Evolutionary conservation across 352 stramenopile genomes (phyloP), one percentile per base, ranked within the genome.

Genomic region (Pythium myriotylum): DNA sequence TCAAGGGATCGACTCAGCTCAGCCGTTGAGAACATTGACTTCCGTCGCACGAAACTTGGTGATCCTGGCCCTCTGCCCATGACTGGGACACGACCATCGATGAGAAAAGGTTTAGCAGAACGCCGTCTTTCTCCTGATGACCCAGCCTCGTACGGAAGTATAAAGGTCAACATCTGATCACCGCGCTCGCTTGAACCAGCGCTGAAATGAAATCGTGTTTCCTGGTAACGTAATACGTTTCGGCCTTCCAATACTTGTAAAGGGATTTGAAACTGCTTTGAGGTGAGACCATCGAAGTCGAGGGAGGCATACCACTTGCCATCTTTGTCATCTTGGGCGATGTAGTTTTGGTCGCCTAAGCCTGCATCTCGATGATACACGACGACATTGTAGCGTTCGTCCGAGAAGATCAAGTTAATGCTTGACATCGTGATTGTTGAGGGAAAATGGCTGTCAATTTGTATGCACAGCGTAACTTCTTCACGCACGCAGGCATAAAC

Each of bases 11-110:
- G 65, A 32, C 57, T 79, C 40, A 73, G 39, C 7, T 76, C 73
- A 19, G 64, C 74, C 9, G 66, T 55, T 3, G 81, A 93, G 45
- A 92, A 92, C 75, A 90, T 92, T 2, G 86, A 83, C 47, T 91
- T 89, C 47, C 79, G 73, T 14, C 84, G 79, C 32, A 83, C 84
- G 64, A 95, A 95, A 47, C 84, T 94, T 0, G 86, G 86, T 13
- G 86, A 95, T 19, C 83, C 86, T 12, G 83, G 84, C 2, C 86
- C 86, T 63, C 88, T 86, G 23, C 86, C 84, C 86, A 95, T 95
- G n/a, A 84, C 76, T 14, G 86, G 86, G 1, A 94, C 77, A 20
- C 83, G 79, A 0, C 83, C 84, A 54, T 86, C 73, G 2, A 77
- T 45, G 22, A 89, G 56, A 67, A 83, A 83, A 22, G 75, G 75